Percentiles rank a stretch among this genome's conserved stretches.
phyloP scores from a whole-genome alignment of 192 early-diverging fungal species.

The Entomortierella parvispora region DNA sequence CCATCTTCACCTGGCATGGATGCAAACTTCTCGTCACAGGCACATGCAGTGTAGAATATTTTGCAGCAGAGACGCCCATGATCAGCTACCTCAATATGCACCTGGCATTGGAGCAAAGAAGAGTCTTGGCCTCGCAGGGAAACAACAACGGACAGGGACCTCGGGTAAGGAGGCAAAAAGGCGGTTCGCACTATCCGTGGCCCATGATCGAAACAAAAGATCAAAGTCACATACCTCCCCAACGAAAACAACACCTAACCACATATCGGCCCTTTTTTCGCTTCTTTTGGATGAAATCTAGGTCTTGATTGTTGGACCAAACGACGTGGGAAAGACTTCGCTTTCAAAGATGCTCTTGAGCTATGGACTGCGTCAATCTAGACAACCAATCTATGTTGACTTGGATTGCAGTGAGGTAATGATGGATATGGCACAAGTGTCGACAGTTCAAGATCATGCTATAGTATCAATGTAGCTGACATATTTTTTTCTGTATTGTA shows the following conservation, averaged over 20 bases:
- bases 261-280: too few species aligned
- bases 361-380: conserved; percentile 82
- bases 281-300: too few species aligned
- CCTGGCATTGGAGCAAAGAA: conserved; percentile 83
- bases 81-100: conserved; percentile 88
- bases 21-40: conserved; percentile 75
- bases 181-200: too few species aligned
- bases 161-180: conserved; percentile 36
- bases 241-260: too few species aligned
- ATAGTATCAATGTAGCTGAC: not conserved
- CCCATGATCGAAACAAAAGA: too few species aligned
- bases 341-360: conserved; percentile 87
- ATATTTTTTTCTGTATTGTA: conserved; percentile 16
- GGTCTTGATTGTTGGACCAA: conserved; percentile 90
- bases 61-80: conserved; percentile 98
- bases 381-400: conserved; percentile 84
- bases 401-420: conserved; percentile 83
- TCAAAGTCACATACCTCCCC: too few species aligned
- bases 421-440: not conserved
- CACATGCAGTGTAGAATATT: conserved; percentile 81
- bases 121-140: conserved; percentile 57
- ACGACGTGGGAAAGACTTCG: conserved; percentile 94
- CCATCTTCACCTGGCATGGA: conserved; percentile 93
- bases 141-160: conserved; percentile 56
- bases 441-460: too few species aligned